These are phyloP conservation scores for Albugo candida DNA, from an alignment of 352 stramenopile species.

Conservation along the genomic window DNA sequence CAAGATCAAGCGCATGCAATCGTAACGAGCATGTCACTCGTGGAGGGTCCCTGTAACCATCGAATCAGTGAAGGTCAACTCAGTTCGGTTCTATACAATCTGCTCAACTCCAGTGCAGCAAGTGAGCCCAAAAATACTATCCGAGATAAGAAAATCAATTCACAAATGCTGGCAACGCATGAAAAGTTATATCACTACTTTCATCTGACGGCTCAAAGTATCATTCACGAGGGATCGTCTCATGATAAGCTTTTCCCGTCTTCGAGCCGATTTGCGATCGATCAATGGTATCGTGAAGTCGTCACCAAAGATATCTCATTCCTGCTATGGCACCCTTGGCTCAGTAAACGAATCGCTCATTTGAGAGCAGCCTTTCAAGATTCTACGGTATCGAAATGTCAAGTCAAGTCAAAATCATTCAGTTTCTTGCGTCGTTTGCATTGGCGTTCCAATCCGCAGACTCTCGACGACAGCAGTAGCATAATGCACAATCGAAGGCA, in stretches of 20 bases:
- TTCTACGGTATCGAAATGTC: too few species aligned
- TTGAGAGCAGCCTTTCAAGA: too few species aligned
- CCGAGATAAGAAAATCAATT: neutral
- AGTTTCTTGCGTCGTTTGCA: too few species aligned
- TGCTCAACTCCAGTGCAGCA: neutral
- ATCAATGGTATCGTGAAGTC: conserved; percentile 70
- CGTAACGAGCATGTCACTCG: neutral
- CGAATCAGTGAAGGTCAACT: neutral
- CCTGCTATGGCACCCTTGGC: conserved; percentile 61
- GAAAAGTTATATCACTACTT: conserved; percentile 79
- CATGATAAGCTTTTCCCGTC: conserved; percentile 60
- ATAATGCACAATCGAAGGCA: too few species aligned
- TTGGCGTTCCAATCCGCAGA: too few species aligned
- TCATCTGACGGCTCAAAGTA: conserved; percentile 65
- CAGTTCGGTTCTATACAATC: neutral
- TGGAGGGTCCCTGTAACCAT: conserved; percentile 3
- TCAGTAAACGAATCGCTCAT: conserved; percentile 54
- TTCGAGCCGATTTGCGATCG: conserved; percentile 64
- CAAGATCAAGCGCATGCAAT: neutral
- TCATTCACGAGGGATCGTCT: conserved; percentile 73
- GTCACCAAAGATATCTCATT: conserved; percentile 48
- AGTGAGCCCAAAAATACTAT: neutral
- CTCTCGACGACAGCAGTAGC: too few species aligned
- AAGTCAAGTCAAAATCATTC: too few species aligned
- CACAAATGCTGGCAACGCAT: conserved; percentile 25